A percentile compares a stretch with the other conserved stretches of the same genome.
These are phyloP conservation scores for Backusella tarrabulga DNA, from an alignment of 192 early-diverging fungal species.

Conservation along the genomic window DNA sequence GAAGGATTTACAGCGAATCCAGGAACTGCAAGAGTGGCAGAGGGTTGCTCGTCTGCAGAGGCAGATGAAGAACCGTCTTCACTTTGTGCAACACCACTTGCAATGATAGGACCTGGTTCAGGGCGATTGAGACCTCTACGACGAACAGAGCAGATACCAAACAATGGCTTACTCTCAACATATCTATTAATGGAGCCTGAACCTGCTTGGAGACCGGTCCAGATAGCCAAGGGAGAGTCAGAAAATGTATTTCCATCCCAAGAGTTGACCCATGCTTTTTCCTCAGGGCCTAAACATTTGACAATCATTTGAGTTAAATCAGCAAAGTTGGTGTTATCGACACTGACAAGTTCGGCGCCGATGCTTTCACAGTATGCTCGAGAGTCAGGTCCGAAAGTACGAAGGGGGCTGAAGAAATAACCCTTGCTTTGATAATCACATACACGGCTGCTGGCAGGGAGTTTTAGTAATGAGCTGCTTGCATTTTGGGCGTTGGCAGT, in stretches of 20 bases:
- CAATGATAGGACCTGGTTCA: neutral
- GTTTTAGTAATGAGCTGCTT: neutral
- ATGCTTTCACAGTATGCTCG: neutral
- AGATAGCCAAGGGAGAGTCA: neutral
- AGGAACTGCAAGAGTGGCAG: neutral
- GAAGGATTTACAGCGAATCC: neutral
- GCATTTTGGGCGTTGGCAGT: neutral
- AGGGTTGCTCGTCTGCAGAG: neutral
- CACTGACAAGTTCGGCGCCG: neutral
- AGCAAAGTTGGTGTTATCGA: neutral
- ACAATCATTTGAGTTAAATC: neutral
- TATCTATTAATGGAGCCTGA: neutral
- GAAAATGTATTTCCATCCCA: neutral
- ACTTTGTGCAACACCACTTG: neutral
- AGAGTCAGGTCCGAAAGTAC: neutral
- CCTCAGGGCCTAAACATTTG: neutral
- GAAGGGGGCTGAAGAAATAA: neutral
- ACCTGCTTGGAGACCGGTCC: neutral
- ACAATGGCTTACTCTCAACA: neutral
- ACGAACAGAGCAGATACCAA: neutral
- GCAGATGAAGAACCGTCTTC: neutral
- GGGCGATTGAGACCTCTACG: neutral
- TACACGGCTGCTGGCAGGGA: neutral
- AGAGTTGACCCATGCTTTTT: neutral
- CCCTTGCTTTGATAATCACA: neutral